phyloP scores from a whole-genome alignment of 1,284 basidiomycete species.

The Cutaneotrichosporon spelunceum region DNA sequence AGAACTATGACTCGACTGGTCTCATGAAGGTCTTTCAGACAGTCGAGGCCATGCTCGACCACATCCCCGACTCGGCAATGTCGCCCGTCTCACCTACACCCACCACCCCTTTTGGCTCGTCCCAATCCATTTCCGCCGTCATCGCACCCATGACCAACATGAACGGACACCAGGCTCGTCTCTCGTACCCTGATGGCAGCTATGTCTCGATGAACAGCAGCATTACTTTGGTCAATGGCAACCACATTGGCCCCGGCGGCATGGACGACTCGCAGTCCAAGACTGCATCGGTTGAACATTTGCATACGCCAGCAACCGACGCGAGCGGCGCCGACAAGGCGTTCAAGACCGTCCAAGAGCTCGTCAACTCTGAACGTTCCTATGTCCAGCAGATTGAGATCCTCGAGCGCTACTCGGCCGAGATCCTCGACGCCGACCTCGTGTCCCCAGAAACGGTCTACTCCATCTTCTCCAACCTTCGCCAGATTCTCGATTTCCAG shows the following conservation, averaged over 20 bases:
- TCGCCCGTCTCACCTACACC: conserved; percentile 50
- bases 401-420: conserved; percentile 82
- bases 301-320: conserved; percentile 10
- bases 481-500: conserved; percentile 91
- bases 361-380: conserved; percentile 70
- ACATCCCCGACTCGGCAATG: conserved; percentile 68
- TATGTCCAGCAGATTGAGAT: conserved; percentile 97
- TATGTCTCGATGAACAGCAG: conserved; percentile 22
- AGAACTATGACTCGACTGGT: conserved; percentile 56
- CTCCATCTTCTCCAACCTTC: conserved; percentile 90
- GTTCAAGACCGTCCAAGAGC: conserved; percentile 49
- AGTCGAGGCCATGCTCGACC: conserved; percentile 81
- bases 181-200: conserved; percentile 35
- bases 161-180: conserved; percentile 35
- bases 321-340: neutral
- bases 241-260: conserved; percentile 7
- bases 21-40: conserved; percentile 91
- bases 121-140: conserved; percentile 12
- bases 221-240: conserved; percentile 15
- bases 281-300: conserved; percentile 12
- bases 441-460: conserved; percentile 94
- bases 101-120: conserved; percentile 15
- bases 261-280: conserved; percentile 8
- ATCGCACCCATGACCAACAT: conserved; percentile 20
- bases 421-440: conserved; percentile 73